A percentile compares a stretch with the other conserved stretches of the same genome.
These are phyloP conservation scores for Purpureocillium lavendulum DNA, from an alignment of 2,329 filamentous ascomycete genomes.

Conservation along the genomic window DNA sequence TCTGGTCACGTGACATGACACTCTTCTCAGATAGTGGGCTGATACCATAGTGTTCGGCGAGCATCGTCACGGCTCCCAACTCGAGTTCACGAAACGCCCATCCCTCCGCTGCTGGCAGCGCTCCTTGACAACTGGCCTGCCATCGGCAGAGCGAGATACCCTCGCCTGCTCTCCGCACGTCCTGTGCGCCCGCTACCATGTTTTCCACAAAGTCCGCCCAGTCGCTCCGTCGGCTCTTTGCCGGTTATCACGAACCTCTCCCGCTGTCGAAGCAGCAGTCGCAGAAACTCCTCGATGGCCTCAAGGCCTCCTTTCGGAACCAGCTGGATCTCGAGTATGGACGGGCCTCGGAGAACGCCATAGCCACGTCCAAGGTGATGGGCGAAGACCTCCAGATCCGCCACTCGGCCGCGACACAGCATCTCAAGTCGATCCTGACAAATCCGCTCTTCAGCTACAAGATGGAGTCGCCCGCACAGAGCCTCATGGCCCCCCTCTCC, in stretches of 20 bases:
- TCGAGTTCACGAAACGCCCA: background rate
- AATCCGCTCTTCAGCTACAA: constrained; percentile 45
- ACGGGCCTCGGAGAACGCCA: constrained; percentile 21
- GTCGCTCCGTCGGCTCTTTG: constrained; percentile 30
- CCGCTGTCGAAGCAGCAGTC: constrained; percentile 42
- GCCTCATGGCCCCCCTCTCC: constrained; percentile 7
- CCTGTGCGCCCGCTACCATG: constrained; percentile 18
- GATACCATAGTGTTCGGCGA: background rate
- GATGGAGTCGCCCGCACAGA: constrained; percentile 12
- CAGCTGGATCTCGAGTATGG: constrained; percentile 52
- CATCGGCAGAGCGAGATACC: constrained; percentile 5
- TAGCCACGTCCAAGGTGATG: constrained; percentile 9
- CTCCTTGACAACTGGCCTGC: constrained; percentile 4
- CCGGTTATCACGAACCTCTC: constrained; percentile 41
- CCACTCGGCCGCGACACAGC: constrained; percentile 31
- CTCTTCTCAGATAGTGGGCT: background rate
- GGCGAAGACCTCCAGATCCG: constrained; percentile 17
- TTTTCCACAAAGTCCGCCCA: constrained; percentile 27
- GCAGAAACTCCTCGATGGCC: constrained; percentile 44
- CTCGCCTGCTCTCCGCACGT: constrained; percentile 16
- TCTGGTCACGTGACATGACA: background rate
- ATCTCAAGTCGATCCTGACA: constrained; percentile 47
- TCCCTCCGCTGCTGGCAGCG: constrained; percentile 3
- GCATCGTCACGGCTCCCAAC: background rate
- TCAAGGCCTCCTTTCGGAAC: constrained; percentile 49